These are phyloP conservation scores for Dichotomopilus funicola DNA, from an alignment of 2,329 filamentous ascomycete species.

Conservation along the genomic window DNA sequence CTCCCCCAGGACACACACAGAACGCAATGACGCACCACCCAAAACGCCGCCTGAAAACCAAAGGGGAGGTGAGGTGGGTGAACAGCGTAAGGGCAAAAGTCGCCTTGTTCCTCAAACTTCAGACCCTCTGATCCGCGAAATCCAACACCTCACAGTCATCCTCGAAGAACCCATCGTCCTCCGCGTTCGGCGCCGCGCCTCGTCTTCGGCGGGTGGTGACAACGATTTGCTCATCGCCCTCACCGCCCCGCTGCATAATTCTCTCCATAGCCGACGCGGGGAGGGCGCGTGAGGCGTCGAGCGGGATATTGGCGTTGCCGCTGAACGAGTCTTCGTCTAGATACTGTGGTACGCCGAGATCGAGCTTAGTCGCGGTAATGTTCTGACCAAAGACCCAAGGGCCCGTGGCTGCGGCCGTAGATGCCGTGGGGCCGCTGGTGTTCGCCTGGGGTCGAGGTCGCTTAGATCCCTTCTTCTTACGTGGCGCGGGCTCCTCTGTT, in stretches of 20 bases:
- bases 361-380: conserved; percentile 45
- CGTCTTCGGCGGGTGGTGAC: conserved; percentile 71
- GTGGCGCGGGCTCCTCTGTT: conserved; percentile 19
- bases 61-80: neutral
- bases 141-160: conserved; percentile 89
- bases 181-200: conserved; percentile 44
- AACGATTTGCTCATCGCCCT: conserved; percentile 69
- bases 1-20: too few relatives aligned
- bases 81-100: neutral
- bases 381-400: conserved; percentile 57
- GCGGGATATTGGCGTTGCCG: conserved; percentile 26
- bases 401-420: conserved; percentile 3
- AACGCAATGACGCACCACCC: too few relatives aligned
- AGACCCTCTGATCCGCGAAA: conserved; percentile 68
- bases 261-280: conserved; percentile 60
- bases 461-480: conserved; percentile 22
- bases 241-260: conserved; percentile 49
- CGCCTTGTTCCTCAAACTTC: neutral
- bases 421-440: conserved; percentile 2
- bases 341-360: conserved; percentile 42
- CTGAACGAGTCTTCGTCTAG: conserved; percentile 45
- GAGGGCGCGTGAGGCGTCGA: conserved; percentile 53
- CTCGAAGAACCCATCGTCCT: conserved; percentile 79
- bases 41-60: neutral
- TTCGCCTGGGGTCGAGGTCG: neutral